A percentile compares a stretch with the other conserved stretches of the same genome.
Conservation (phyloP, 768 basidiomycete genomes). For the Rubroboletus satanas region DNA sequence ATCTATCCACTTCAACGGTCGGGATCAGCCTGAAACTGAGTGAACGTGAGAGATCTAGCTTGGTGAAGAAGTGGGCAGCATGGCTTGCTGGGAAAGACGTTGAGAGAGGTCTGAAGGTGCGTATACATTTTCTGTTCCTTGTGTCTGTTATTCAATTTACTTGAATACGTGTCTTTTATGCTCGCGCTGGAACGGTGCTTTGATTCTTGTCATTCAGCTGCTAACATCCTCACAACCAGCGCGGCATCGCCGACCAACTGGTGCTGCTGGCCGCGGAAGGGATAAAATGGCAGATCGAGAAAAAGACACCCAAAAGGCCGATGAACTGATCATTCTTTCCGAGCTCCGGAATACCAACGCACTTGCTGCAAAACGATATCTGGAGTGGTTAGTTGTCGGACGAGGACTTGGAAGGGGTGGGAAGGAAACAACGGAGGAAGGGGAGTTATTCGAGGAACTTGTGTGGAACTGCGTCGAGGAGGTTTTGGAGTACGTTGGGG, state of each 20-base stretch:
- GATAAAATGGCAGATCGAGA: slow-evolving; percentile 25
- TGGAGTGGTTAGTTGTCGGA: slow-evolving; percentile 78
- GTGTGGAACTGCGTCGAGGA: slow-evolving; percentile 53
- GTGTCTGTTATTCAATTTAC: neutral
- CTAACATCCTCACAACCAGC: slow-evolving; percentile 18
- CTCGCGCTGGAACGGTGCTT: neutral
- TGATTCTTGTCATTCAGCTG: slow-evolving; percentile 8
- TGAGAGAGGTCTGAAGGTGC: slow-evolving; percentile 68
- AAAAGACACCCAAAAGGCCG: slow-evolving; percentile 18
- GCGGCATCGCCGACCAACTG: slow-evolving; percentile 21
- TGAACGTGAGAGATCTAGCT: slow-evolving; percentile 44
- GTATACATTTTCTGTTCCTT: neutral
- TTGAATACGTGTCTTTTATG: neutral
- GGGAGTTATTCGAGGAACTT: slow-evolving; percentile 61
- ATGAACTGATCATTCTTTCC: slow-evolving; percentile 28
- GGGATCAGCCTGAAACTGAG: slow-evolving; percentile 6
- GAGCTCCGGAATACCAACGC: slow-evolving; percentile 21
- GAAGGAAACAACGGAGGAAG: slow-evolving; percentile 19
- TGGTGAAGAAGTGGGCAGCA: slow-evolving; percentile 72
- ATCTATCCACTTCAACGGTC: neutral
- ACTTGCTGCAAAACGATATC: slow-evolving; percentile 60
- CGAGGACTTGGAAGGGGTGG: slow-evolving; percentile 39
- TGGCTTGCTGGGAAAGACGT: slow-evolving; percentile 74
- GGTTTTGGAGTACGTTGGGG: slow-evolving; percentile 42
- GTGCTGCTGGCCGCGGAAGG: slow-evolving; percentile 14